Evolutionary conservation across 805 yeast species (phyloP).

Genomic region (Yamadazyma philogaea): DNA sequence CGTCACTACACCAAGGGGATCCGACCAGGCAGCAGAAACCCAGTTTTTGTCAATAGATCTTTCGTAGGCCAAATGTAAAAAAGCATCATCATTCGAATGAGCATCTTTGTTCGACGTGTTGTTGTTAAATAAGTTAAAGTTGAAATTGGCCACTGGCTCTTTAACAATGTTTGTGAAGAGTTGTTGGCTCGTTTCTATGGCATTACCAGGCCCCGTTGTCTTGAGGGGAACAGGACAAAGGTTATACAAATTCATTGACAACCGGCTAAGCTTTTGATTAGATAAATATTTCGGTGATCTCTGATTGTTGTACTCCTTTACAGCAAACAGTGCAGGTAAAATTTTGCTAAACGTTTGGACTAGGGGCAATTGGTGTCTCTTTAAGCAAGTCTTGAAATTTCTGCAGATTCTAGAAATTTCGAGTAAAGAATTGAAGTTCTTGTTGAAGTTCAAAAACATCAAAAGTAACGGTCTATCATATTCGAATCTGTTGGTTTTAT

Average conservation of each 20-base stretch:
- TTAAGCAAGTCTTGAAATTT: constrained; percentile 39
- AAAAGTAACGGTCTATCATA: constrained; percentile 49
- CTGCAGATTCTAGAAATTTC: constrained; percentile 47
- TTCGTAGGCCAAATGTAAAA: constrained; percentile 82
- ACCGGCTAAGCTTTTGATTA: constrained; percentile 34
- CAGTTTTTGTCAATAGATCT: constrained; percentile 77
- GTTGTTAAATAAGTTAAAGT: constrained; percentile 31
- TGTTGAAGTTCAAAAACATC: constrained; percentile 47
- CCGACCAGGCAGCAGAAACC: constrained; percentile 88
- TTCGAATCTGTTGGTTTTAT: constrained; percentile 39
- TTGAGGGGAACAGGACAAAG: constrained; percentile 40
- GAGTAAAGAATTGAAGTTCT: constrained; percentile 42
- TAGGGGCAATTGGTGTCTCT: constrained; percentile 38
- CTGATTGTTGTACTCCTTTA: constrained; percentile 19
- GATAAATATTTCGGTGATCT: constrained; percentile 26
- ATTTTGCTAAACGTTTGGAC: constrained; percentile 38
- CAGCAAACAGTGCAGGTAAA: constrained; percentile 28
- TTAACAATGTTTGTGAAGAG: constrained; percentile 33
- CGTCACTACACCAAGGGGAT: constrained; percentile 68
- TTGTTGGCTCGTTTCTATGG: background rate
- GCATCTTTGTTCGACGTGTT: constrained; percentile 16
- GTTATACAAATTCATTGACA: constrained; percentile 58
- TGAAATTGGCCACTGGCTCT: constrained; percentile 36
- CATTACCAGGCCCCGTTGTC: constrained; percentile 5
- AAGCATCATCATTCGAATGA: constrained; percentile 58